Evolutionary conservation across 176 grass and related monocot species (phyloP), one percentile per base, ranked within the genome.

Genomic region (Musa itinerans): DNA sequence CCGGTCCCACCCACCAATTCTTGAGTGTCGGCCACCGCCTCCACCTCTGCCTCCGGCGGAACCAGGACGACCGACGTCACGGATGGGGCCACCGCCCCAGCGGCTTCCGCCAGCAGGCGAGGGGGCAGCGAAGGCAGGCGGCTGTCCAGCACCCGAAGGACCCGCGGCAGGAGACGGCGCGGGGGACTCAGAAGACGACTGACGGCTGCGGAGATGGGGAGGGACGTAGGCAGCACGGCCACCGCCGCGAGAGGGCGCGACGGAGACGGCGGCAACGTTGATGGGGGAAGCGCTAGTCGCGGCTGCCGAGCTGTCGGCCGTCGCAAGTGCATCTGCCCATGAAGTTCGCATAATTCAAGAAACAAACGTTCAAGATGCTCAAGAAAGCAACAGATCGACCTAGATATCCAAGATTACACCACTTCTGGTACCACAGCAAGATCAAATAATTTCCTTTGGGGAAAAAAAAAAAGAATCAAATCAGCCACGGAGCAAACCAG

Each of bases 291-390:
- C 76, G 52, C 52, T 50, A 52, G 93, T 90, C 66, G 26, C 90
- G 86, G 86, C 74, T 90, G 85, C 93, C 90, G 93, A 87, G 85
- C 75, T 92, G 73, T 97, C 93, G 90, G 93, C 89, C 87, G 88
- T 93, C 89, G 90, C 93, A 87, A 97, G 88, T 88, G 88, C 87
- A 79, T 97, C 93, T 93, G 93, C 93, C 93, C 93, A 97, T 90
- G 93, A 97, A 78, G 80, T 86, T 97, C 88, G 93, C 93, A 97
- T 97, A 97, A 97, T 90, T 92, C 86, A 83, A 78, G 17, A 27
- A 12, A 10, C n/a, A 55, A 54, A 54, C n/a, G 12, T 53, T 14
- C 83, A 78, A 56, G 67, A 68, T 68, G 24, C 11, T 76, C 68
- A 8, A 53, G 48, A 59, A 76, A 83, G 51, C 15, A 20, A 68